Evolutionary conservation across 2,329 filamentous ascomycete species (phyloP).

Genomic region (Colletotrichum incanum): DNA sequence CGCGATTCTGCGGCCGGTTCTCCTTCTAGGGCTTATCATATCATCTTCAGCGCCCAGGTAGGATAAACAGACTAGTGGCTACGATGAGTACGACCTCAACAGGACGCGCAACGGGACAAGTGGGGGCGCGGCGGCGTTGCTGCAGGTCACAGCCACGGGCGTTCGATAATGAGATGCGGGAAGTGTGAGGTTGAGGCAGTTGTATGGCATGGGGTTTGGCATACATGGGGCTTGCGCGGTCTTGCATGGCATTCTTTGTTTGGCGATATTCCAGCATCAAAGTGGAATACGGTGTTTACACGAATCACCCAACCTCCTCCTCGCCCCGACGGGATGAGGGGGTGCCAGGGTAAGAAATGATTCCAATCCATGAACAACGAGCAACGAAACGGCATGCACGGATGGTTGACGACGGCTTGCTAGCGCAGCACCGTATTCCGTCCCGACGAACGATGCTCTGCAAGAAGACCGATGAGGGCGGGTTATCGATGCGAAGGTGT

Average conservation of each 20-base stretch:
- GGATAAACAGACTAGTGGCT: background rate
- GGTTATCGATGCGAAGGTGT: constrained; percentile 13
- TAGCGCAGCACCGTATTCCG: constrained; percentile 12
- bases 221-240: constrained; percentile 30
- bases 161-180: constrained; percentile 21
- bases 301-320: background rate
- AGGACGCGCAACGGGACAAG: constrained; percentile 12
- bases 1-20: constrained; percentile 22
- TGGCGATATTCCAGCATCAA: constrained; percentile 14
- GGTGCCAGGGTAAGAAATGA: background rate
- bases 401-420: background rate
- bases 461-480: constrained; percentile 33
- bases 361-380: background rate
- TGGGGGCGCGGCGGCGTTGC: constrained; percentile 6
- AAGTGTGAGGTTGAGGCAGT: constrained; percentile 7
- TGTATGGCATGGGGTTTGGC: constrained; percentile 14
- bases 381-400: background rate
- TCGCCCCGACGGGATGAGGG: background rate
- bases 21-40: constrained; percentile 20
- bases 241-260: constrained; percentile 32
- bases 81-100: background rate
- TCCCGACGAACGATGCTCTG: constrained; percentile 26
- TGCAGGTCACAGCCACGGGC: constrained; percentile 32
- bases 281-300: background rate
- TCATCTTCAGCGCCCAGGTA: constrained; percentile 4